Conservation (phyloP, 2,329 filamentous ascomycete species). For the Alternaria sp. region DNA sequence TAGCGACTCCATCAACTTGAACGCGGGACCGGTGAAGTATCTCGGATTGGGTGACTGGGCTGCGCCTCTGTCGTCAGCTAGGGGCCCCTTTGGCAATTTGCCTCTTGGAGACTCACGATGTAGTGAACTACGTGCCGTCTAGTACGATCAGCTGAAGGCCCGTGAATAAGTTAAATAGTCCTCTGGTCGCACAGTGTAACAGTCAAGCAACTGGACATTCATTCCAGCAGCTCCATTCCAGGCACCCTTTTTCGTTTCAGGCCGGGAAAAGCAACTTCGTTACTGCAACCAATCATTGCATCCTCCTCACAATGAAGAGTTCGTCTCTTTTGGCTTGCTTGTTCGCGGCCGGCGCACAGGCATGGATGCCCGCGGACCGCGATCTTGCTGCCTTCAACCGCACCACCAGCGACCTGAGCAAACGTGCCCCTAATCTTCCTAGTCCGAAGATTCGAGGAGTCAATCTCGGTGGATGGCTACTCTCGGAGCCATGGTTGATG, state of each 20-base stretch:
- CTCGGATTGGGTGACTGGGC: not conserved
- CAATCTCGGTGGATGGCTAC: constrained; percentile 60
- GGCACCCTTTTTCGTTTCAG: not conserved
- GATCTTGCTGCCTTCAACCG: constrained; percentile 10
- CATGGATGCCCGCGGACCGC: constrained; percentile 12
- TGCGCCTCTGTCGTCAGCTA: not conserved
- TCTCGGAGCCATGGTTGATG: constrained; percentile 64
- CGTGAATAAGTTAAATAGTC: constrained; percentile 1
- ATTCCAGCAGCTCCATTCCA: not conserved
- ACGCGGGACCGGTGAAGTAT: not conserved
- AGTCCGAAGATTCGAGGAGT: constrained; percentile 60
- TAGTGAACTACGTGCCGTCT: not conserved
- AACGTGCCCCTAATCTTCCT: constrained; percentile 7
- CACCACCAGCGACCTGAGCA: constrained; percentile 5
- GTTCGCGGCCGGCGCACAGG: constrained; percentile 9
- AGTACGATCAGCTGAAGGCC: not conserved
- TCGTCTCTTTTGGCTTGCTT: constrained; percentile 2
- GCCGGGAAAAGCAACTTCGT: not conserved
- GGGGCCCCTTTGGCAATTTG: not conserved
- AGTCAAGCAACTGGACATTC: not conserved
- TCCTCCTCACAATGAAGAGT: not conserved
- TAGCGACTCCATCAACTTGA: not conserved
- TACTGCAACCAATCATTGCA: not conserved
- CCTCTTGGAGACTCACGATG: not conserved
- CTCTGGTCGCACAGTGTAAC: not conserved